A percentile compares a stretch with the other conserved stretches of the same genome.
Evolutionary conservation across 129 eudicot genomes (phyloP).

Genomic region (Saposhnikovia divaricata): DNA sequence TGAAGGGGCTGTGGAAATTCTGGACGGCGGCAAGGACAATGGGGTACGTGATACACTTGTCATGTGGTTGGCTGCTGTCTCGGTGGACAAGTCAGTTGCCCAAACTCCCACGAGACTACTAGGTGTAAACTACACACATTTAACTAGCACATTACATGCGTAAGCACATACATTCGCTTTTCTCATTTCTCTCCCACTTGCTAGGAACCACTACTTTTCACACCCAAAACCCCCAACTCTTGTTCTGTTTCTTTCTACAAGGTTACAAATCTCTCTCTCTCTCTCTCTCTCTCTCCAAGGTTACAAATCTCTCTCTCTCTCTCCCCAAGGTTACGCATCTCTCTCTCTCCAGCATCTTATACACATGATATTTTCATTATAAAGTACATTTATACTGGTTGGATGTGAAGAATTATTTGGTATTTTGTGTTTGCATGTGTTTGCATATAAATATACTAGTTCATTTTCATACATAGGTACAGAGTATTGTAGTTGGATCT

Average conservation of each 20-base stretch:
- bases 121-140: background rate
- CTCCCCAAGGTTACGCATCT: no score
- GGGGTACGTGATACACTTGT: background rate
- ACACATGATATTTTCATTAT: background rate
- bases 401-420: background rate
- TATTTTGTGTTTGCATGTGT: background rate
- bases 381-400: background rate
- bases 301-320: background rate
- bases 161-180: background rate
- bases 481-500: background rate
- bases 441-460: background rate
- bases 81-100: background rate
- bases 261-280: no score
- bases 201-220: background rate
- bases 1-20: background rate
- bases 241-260: no score
- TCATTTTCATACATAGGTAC: background rate
- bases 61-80: background rate
- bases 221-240: background rate
- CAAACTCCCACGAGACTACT: constrained; percentile 1
- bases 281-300: background rate
- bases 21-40: background rate
- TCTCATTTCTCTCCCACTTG: constrained; percentile 3
- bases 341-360: background rate
- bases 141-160: no score